Base-by-base conservation (phyloP, 129 eudicot genomes). In the Kitagawia praeruptora region DNA sequence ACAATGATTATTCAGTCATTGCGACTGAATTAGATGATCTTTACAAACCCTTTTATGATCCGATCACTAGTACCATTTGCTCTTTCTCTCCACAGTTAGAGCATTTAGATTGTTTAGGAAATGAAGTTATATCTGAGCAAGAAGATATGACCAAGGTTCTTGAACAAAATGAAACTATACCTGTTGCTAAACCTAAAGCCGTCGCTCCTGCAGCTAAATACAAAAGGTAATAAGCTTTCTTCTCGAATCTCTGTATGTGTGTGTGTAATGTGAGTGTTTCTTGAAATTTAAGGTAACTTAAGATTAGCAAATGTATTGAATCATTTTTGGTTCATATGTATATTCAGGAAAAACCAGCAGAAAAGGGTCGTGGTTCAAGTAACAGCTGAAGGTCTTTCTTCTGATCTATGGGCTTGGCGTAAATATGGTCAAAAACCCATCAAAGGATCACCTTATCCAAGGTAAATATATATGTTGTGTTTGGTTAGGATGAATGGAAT, bases 21-120 rank as follows among this genome's bases (percentile, higher is more conserved):
- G 82, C 58, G 15, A 53, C 86, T 80, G 91, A 85, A 58, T 19
- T 93, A 4, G 88, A 89, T 53, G 89, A 81, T 34, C 87, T 88
- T 84, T 87, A 85, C 90, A 85, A 88, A 85, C 97, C 93, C 10
- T 85, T 87, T 11, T 42, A 10, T 77, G 84, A 85, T 81, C 89
- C 89, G 7, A 67, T 21, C 14, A 46, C 23, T 25, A 34, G 37
- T 34, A 34, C 37, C 37, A 47, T 39, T 16, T n/a, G n/a, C 70
- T 11, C 27, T 67, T 75, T 72, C 61, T 79, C 84, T 39, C 39
- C 87, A 13, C 80, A 64, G 61, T 37, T 48, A 12, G 76, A 74
- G 79, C 73, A 37, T 80, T 44, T 80, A 40, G 77, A 64, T 80
- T 77, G n/a, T 74, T 15, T 0, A 1, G 31, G 46, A 34, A 80